Evolutionary conservation across 495 filamentous ascomycete species (phyloP), one percentile per base, ranked within the genome.

Genomic region (Hyaloscypha hepaticicola): DNA sequence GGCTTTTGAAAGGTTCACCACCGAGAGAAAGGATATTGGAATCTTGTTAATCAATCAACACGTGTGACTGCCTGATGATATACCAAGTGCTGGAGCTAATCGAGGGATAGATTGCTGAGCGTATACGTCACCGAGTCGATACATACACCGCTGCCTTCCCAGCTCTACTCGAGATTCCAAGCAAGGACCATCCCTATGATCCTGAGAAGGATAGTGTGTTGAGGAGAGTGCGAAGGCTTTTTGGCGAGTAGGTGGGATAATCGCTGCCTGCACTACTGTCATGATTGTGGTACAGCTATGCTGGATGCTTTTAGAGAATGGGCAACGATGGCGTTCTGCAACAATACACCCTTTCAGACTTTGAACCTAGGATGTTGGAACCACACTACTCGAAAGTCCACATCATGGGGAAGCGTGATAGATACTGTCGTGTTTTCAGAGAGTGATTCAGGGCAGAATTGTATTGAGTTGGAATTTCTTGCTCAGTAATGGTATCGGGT

Each of bases 141-240:
- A 83, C 81, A 21, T 90, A 89, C 75, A 90, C 86, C 9, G 84
- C 87, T 24, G 90, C 90, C 3, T 92, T 92, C 76, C 89, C 89
- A 21, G 78, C 87, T 24, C 72, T 92, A 58, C 87, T 99, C 64
- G 96, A 99, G 78, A 98, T 98, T 62, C 96, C 96, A 29, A 96
- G 92, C 80, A 99, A 99, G 82, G 95, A 99, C 74, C 95, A 99
- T 72, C 95, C 95, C 8, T 99, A 98, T 71, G 96, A 99, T 69
- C 95, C 95, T 0, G 95, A 99, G 79, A 99, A 99, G 81, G 95
- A 99, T 77, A 98, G 93, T 74, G 95, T 99, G 38, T 73, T 98
- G 76, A 90, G 91, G 75, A 85, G 95, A 70, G 96, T 98, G 60
- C 84, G 90, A 71, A 87, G 93, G 67, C 75, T 98, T 63, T 97